phyloP scores from a whole-genome alignment of 805 yeast species.

The Yamadazyma takamatsuzukensis region DNA sequence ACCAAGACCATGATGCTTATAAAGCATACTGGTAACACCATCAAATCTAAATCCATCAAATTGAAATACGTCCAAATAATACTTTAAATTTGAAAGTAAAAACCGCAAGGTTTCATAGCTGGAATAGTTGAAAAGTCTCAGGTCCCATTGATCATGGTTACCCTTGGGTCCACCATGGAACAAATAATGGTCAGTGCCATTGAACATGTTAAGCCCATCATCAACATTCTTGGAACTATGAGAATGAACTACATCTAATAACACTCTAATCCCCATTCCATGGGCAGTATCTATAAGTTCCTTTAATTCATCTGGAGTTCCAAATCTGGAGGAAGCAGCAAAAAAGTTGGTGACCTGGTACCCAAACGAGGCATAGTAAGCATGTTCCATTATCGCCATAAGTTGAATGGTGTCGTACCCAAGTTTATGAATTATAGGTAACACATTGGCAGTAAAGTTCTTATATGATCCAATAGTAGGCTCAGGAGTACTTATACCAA shows the following conservation, averaged over 20 bases:
- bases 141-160: slow-evolving; percentile 89
- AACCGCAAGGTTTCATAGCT: slow-evolving; percentile 88
- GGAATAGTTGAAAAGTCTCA: slow-evolving; percentile 90
- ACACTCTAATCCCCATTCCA: slow-evolving; percentile 76
- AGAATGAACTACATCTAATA: slow-evolving; percentile 91
- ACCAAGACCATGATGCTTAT: slow-evolving; percentile 89
- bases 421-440: slow-evolving; percentile 79
- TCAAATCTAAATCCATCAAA: slow-evolving; percentile 97
- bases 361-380: slow-evolving; percentile 97
- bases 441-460: slow-evolving; percentile 73
- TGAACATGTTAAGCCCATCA: slow-evolving; percentile 90
- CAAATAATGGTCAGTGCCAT: slow-evolving; percentile 92
- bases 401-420: slow-evolving; percentile 93
- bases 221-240: slow-evolving; percentile 93
- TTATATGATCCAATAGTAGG: slow-evolving; percentile 80
- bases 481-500: slow-evolving; percentile 91
- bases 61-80: slow-evolving; percentile 73
- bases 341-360: slow-evolving; percentile 92
- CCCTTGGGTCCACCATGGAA: slow-evolving; percentile 94
- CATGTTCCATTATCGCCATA: slow-evolving; percentile 99
- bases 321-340: slow-evolving; percentile 85
- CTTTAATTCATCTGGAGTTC: slow-evolving; percentile 92
- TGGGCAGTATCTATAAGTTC: slow-evolving; percentile 91
- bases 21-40: slow-evolving; percentile 93
- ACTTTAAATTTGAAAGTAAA: slow-evolving; percentile 77